A percentile compares a stretch with the other conserved stretches of the same genome.
Evolutionary conservation across 2,329 filamentous ascomycete species (phyloP).

Genomic region (Aspergillus tanneri): DNA sequence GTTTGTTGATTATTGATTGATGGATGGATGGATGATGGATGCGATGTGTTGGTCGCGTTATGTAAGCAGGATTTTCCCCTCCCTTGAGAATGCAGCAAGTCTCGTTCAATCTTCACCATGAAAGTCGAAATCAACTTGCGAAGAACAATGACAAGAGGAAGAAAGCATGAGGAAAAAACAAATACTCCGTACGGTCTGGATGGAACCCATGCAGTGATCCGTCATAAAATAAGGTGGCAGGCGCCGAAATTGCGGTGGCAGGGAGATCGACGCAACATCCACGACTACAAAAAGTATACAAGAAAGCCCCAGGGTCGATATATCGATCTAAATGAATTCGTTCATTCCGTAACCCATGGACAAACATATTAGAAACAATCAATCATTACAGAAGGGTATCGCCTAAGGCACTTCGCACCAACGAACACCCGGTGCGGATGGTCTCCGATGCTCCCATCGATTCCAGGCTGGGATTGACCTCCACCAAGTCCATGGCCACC

Average conservation of each 20-base stretch:
- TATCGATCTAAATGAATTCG: too few species aligned
- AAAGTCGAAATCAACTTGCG: background rate
- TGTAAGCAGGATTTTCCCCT: background rate
- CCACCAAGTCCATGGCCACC: conserved; percentile 77
- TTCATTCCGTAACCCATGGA: too few species aligned
- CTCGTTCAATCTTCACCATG: too few species aligned
- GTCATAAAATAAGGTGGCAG: conserved; percentile 13
- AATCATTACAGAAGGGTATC: conserved; percentile 83
- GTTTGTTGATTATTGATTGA: background rate
- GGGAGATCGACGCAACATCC: conserved; percentile 1
- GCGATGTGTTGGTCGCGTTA: background rate
- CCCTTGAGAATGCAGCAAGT: too few species aligned
- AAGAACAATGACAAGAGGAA: background rate
- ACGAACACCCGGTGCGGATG: conserved; percentile 81
- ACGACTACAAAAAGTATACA: too few species aligned
- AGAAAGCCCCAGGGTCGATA: too few species aligned
- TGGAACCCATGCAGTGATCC: background rate
- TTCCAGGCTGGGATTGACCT: conserved; percentile 74
- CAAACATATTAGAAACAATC: too few species aligned
- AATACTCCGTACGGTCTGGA: too few species aligned
- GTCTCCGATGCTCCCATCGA: conserved; percentile 76
- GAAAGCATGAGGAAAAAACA: background rate
- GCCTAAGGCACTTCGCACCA: conserved; percentile 87
- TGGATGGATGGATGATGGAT: too few species aligned
- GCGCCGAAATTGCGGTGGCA: conserved; percentile 13